These are phyloP conservation scores for Takashimella tepidaria DNA, from an alignment of 1,284 basidiomycete species.

Conservation along the genomic window DNA sequence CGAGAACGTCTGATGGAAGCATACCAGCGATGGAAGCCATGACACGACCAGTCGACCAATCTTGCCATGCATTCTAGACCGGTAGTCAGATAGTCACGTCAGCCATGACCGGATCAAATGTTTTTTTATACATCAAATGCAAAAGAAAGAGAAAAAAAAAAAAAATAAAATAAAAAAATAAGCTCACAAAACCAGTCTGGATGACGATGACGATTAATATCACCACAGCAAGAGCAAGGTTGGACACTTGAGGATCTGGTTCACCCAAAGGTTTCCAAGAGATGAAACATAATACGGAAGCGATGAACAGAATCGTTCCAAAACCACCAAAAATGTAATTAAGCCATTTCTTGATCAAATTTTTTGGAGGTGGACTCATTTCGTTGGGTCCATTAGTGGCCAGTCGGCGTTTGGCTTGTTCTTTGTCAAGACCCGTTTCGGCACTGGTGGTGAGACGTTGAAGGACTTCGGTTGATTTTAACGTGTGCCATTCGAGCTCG, in stretches of 20 bases:
- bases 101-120: too few species aligned
- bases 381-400: constrained; percentile 47
- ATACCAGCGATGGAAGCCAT: constrained; percentile 51
- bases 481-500: constrained; percentile 56
- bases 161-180: too few species aligned
- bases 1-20: constrained; percentile 48
- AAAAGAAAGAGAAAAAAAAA: too few species aligned
- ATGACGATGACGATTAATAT: constrained; percentile 50
- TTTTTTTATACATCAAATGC: too few species aligned
- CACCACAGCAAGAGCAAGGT: constrained; percentile 51
- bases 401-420: constrained; percentile 53
- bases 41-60: constrained; percentile 47
- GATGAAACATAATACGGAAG: constrained; percentile 49
- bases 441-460: constrained; percentile 53
- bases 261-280: constrained; percentile 52
- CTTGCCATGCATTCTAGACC: constrained; percentile 17
- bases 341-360: constrained; percentile 47
- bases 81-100: background rate
- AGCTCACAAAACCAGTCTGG: constrained; percentile 47
- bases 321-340: constrained; percentile 54
- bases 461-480: constrained; percentile 52
- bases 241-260: constrained; percentile 48
- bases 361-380: constrained; percentile 46
- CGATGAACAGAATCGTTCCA: constrained; percentile 49
- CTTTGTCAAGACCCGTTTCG: constrained; percentile 52